Evolutionary conservation across 2,329 filamentous ascomycete species (phyloP).

Genomic region (Chaetomium strumarium): DNA sequence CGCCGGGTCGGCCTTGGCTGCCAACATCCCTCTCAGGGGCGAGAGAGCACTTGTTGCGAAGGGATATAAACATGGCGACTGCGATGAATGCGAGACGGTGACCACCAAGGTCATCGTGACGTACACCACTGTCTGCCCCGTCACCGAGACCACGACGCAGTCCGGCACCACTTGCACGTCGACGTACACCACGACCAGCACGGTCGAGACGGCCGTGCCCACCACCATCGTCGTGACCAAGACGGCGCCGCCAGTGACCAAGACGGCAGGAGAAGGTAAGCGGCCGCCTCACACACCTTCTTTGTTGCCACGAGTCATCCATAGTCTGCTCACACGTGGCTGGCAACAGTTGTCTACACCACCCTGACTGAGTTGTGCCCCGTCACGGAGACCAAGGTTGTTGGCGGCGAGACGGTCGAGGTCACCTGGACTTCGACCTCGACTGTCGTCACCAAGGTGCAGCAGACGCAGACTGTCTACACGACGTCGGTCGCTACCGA

Average conservation of each 20-base stretch:
- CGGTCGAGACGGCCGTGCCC: constrained; percentile 31
- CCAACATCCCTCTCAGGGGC: constrained; percentile 20
- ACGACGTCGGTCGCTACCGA: constrained; percentile 32
- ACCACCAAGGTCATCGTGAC: constrained; percentile 23
- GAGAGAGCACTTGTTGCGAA: background rate
- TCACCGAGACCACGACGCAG: constrained; percentile 38
- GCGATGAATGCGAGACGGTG: constrained; percentile 11
- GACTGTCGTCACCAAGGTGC: constrained; percentile 29
- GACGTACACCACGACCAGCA: constrained; percentile 41
- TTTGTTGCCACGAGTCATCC: no score
- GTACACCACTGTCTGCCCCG: constrained; percentile 36
- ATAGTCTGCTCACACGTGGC: constrained; percentile 22
- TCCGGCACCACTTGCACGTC: constrained; percentile 35
- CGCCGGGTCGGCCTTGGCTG: constrained; percentile 27
- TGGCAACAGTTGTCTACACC: constrained; percentile 31
- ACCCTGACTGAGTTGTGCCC: constrained; percentile 42
- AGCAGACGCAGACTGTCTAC: constrained; percentile 31
- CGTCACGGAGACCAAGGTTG: constrained; percentile 39
- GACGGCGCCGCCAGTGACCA: constrained; percentile 18
- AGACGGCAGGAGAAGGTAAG: constrained; percentile 22
- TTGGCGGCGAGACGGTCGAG: constrained; percentile 37
- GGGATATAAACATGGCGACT: background rate
- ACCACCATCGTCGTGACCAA: constrained; percentile 25
- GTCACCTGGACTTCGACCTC: constrained; percentile 37
- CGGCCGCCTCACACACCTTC: background rate